Base-by-base conservation (phyloP, 73 alveolate species). In the Breviolum minutum region DNA sequence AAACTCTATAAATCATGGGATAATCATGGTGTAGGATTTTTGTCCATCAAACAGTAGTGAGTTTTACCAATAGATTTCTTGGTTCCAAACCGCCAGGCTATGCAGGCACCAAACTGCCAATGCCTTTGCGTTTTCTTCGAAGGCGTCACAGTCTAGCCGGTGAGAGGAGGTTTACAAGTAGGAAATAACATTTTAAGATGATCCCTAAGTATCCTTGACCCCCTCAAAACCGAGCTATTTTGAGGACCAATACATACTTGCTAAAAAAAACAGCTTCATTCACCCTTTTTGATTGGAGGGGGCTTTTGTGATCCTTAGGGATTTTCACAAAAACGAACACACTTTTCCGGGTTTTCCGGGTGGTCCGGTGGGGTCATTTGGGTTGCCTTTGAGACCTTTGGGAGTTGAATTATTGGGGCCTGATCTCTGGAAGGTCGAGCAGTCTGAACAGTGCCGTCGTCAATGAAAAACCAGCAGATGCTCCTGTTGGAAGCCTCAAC, bases 81-180 rank as follows among this genome's bases (percentile, higher is more conserved):
- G 40, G 19, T n/a, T n/a, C n/a, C 10, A 7, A 7, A 11, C 32
- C 89, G 27, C 32, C 89, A 48, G 89, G 89, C 89, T 80, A 80
- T 48, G 32, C 89, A 16, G 69, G 76, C 88, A 48, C 87, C 20
- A 90, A 90, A 87, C 82, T 90, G 61, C 82, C 98, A 6, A 40
- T 81, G 82, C 91, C 89, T 17, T 29, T 92, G 91, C 98, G 98
- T 13, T 92, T 80, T 17, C 87, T 92, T 63, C 98, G 90, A 69
- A 92, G 98, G 98, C 69, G 70, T n/a, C 14, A n/a, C 10, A 14
- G 54, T 14, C 12, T 73, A 24, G 83, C 54, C 54, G 54, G 54
- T 40, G 54, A 40, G 54, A 40, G 54, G 54, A 40, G 54, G 0
- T 40, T 40, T 40, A 40, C 54, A 40, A 40, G 54, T 40, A 3